Percentiles rank a stretch among this genome's conserved stretches.
Evolutionary conservation across 768 basidiomycete genomes (phyloP).

Genomic region (Rhodotorula babjevae): DNA sequence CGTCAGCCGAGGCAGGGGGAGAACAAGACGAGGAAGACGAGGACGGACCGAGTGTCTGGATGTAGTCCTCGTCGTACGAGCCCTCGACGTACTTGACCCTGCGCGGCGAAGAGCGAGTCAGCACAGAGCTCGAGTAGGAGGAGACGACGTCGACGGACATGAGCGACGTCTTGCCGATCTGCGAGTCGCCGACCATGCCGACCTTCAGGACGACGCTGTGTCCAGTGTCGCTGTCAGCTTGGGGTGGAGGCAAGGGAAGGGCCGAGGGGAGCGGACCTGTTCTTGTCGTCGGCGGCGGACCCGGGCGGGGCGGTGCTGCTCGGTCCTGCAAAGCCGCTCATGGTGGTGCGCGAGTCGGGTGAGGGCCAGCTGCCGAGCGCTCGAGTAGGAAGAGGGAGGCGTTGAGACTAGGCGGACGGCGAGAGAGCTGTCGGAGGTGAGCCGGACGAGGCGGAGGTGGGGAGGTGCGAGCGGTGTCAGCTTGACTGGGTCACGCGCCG

Average conservation of each 20-base stretch:
- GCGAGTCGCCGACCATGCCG: slow-evolving; percentile 98
- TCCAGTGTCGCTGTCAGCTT: not conserved
- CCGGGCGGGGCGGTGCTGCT: too few relatives aligned
- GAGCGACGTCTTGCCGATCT: slow-evolving; percentile 97
- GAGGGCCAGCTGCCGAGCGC: not conserved
- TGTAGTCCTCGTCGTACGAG: slow-evolving; percentile 72
- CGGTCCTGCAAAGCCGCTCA: not conserved
- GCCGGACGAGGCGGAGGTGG: too few relatives aligned
- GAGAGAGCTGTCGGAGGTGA: too few relatives aligned
- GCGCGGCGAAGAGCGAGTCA: not conserved
- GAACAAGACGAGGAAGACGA: not conserved
- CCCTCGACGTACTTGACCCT: slow-evolving; percentile 96
- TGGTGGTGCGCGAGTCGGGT: not conserved
- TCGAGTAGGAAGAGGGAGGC: not conserved
- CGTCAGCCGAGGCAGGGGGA: not conserved
- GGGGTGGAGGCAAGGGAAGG: too few relatives aligned
- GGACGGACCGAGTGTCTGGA: slow-evolving; percentile 83
- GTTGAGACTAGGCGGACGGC: too few relatives aligned
- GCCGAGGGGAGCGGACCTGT: slow-evolving; percentile 4
- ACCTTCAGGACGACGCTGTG: slow-evolving; percentile 55
- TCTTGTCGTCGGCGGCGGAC: slow-evolving; percentile 14
- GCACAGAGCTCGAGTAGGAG: not conserved
- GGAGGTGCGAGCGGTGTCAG: too few relatives aligned
- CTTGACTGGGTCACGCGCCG: too few relatives aligned
- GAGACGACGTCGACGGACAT: slow-evolving; percentile 53